These are phyloP conservation scores for Chrysoporthe austroafricana DNA, from an alignment of 2,329 filamentous ascomycete species.

Conservation along the genomic window DNA sequence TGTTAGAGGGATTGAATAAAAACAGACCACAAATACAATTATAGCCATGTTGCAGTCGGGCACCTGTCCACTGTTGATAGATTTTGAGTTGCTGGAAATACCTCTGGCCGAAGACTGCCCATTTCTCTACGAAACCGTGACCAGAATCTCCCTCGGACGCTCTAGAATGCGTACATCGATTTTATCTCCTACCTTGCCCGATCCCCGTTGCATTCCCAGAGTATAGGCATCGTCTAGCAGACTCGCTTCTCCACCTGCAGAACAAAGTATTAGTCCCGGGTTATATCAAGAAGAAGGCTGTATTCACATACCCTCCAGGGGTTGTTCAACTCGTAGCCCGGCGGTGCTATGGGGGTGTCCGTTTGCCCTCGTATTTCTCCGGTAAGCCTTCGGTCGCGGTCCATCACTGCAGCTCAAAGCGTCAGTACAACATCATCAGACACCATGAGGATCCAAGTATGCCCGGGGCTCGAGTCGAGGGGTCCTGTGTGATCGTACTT, in stretches of 20 bases:
- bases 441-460: not conserved
- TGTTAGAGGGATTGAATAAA: slow-evolving; percentile 91
- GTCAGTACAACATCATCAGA: slow-evolving; percentile 30
- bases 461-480: not conserved
- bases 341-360: slow-evolving; percentile 57
- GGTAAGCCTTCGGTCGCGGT: slow-evolving; percentile 65
- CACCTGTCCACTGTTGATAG: slow-evolving; percentile 10
- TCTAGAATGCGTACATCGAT: not conserved
- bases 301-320: slow-evolving; percentile 62
- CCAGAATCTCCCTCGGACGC: slow-evolving; percentile 9
- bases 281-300: not conserved
- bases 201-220: not conserved
- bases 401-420: slow-evolving; percentile 58
- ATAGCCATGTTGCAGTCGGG: slow-evolving; percentile 37
- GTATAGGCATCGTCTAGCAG: slow-evolving; percentile 39
- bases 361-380: slow-evolving; percentile 62
- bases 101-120: not conserved
- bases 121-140: not conserved
- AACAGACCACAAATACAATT: slow-evolving; percentile 63
- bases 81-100: not conserved
- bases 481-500: slow-evolving; percentile 47
- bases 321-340: slow-evolving; percentile 66
- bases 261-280: slow-evolving; percentile 26
- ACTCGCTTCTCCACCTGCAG: slow-evolving; percentile 58
- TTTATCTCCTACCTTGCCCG: not conserved